phyloP scores from a whole-genome alignment of 805 yeast species.

The Metschnikowia proteae region DNA sequence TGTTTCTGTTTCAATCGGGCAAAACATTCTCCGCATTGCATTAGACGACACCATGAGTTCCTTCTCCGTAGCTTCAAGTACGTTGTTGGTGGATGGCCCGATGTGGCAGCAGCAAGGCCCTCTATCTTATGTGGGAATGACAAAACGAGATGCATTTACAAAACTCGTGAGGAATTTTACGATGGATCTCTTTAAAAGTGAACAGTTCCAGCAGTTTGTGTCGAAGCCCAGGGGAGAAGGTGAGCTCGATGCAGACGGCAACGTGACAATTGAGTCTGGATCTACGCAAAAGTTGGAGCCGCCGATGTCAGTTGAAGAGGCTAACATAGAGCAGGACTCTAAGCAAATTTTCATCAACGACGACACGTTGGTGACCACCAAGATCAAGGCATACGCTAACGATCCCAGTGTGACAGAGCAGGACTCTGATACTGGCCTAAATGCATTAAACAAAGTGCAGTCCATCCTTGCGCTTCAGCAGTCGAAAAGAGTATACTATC shows the following conservation, averaged over 20 bases:
- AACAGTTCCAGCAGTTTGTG: constrained; percentile 32
- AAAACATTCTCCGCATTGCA: constrained; percentile 29
- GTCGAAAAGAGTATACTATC: constrained; percentile 24
- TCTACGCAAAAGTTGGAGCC: not conserved
- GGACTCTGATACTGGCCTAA: constrained; percentile 12
- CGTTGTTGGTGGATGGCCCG: constrained; percentile 36
- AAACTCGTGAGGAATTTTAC: constrained; percentile 35
- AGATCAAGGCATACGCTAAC: constrained; percentile 16
- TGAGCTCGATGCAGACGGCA: not conserved
- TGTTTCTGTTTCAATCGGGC: constrained; percentile 35
- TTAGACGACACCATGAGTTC: constrained; percentile 32
- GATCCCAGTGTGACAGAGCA: not conserved
- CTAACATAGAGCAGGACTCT: constrained; percentile 10
- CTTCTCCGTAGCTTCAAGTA: constrained; percentile 32
- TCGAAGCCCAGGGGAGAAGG: constrained; percentile 12
- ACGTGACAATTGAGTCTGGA: not conserved
- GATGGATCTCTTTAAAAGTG: constrained; percentile 29
- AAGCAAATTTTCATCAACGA: constrained; percentile 20
- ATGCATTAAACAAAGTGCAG: constrained; percentile 14
- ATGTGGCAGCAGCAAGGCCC: constrained; percentile 40
- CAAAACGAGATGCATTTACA: constrained; percentile 39
- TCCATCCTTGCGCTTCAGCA: constrained; percentile 20
- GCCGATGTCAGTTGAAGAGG: not conserved
- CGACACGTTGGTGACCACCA: constrained; percentile 28
- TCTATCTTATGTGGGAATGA: constrained; percentile 37